These are phyloP conservation scores for Triticum monococcum DNA, from an alignment of 176 grass and related monocot species.

Conservation along the genomic window DNA sequence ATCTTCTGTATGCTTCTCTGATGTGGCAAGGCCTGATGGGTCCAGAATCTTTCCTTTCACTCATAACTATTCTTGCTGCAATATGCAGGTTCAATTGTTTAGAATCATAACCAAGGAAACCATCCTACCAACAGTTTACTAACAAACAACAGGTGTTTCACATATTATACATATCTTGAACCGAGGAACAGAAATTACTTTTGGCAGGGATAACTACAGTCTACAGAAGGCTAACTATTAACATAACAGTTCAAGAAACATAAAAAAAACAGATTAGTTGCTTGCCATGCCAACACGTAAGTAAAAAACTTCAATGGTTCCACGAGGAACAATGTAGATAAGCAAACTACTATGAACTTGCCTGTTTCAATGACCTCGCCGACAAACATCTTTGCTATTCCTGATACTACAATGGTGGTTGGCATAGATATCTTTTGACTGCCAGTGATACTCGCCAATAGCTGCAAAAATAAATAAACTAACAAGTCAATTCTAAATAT, in stretches of 20 bases:
- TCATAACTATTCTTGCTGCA: conserved; percentile 84
- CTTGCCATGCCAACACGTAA: neutral
- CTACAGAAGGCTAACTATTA: neutral
- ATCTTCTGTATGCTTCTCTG: conserved; percentile 82
- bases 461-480: conserved; percentile 40
- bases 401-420: conserved; percentile 72
- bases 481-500: conserved; percentile 1
- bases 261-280: neutral
- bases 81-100: conserved; percentile 19
- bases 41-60: conserved; percentile 78
- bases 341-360: conserved; percentile 28
- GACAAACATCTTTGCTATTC: conserved; percentile 87
- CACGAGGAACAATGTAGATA: conserved; percentile 12
- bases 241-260: neutral
- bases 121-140: neutral
- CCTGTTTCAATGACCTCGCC: conserved; percentile 93
- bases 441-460: conserved; percentile 73
- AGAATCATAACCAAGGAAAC: neutral
- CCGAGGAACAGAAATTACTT: neutral
- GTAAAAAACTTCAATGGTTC: neutral
- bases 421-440: conserved; percentile 84
- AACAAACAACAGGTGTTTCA: neutral
- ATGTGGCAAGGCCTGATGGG: conserved; percentile 94
- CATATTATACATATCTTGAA: neutral
- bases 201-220: neutral